These are phyloP conservation scores for Nakazawaea ernobii DNA, from an alignment of 805 yeast genomes.

Conservation along the genomic window DNA sequence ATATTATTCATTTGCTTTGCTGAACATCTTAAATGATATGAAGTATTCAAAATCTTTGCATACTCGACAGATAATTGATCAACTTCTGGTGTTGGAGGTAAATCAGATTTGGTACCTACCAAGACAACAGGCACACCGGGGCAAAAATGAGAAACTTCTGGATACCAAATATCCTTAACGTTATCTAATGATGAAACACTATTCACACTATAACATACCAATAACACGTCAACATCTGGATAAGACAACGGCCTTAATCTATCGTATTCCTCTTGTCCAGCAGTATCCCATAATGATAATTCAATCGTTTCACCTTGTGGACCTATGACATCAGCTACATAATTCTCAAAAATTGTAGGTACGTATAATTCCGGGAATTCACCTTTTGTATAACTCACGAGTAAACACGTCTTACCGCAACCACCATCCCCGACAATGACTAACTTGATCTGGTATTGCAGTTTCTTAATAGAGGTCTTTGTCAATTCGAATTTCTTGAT, in stretches of 20 bases:
- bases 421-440: conserved; percentile 90
- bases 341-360: conserved; percentile 81
- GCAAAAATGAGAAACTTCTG: conserved; percentile 80
- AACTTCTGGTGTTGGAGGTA: conserved; percentile 24
- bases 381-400: conserved; percentile 55
- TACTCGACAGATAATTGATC: conserved; percentile 14
- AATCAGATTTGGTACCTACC: conserved; percentile 80
- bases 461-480: conserved; percentile 5
- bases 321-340: conserved; percentile 49
- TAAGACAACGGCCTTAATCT: conserved; percentile 73
- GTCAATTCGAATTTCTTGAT: conserved; percentile 3
- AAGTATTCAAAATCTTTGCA: conserved; percentile 48
- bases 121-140: conserved; percentile 71
- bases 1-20: conserved; percentile 68
- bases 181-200: conserved; percentile 59
- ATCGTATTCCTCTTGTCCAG: conserved; percentile 85
- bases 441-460: conserved; percentile 21
- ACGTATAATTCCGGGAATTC: conserved; percentile 67
- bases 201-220: conserved; percentile 73
- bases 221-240: conserved; percentile 69
- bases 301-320: conserved; percentile 50
- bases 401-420: conserved; percentile 81
- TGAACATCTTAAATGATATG: conserved; percentile 73
- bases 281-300: conserved; percentile 83
- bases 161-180: conserved; percentile 79